Percentiles rank a stretch among this genome's conserved stretches.
phyloP scores from a whole-genome alignment of 1,284 basidiomycete species.

The Lentinula novae-zelandiae region DNA sequence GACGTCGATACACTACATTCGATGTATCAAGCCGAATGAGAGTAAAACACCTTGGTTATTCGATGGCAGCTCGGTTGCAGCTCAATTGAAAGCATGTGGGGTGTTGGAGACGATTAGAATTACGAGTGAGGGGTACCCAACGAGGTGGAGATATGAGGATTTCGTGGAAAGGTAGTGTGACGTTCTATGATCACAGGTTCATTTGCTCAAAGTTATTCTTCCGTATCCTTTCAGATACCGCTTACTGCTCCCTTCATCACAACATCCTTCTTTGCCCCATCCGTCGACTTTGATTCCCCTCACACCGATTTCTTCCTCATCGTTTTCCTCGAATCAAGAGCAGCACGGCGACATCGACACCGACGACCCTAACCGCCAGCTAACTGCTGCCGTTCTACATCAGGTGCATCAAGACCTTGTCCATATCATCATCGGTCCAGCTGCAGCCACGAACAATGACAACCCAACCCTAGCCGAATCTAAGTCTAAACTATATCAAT shows the following conservation, averaged over 20 bases:
- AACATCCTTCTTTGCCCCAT: background rate
- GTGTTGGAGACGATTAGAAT: constrained; percentile 99
- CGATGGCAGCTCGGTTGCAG: constrained; percentile 92
- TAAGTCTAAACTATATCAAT: background rate
- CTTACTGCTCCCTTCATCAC: background rate
- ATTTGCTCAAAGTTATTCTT: background rate
- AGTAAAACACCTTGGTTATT: constrained; percentile 96
- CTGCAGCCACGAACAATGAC: background rate
- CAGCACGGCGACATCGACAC: background rate
- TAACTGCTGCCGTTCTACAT: background rate
- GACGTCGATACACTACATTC: constrained; percentile 99
- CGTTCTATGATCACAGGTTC: background rate
- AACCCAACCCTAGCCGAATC: background rate
- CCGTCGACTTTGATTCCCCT: background rate
- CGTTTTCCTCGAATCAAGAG: background rate
- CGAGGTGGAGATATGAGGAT: constrained; percentile 97
- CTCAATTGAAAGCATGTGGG: constrained; percentile 96
- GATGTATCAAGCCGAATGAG: constrained; percentile 99
- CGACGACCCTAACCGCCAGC: background rate
- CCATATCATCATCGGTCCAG: background rate
- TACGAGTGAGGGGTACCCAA: constrained; percentile 98
- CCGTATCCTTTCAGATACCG: background rate
- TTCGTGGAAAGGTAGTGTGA: constrained; percentile 87
- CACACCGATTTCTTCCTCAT: background rate
- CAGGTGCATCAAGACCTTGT: background rate